phyloP scores from a whole-genome alignment of 441 rosid species.

The Pelargonium fulgidum region DNA sequence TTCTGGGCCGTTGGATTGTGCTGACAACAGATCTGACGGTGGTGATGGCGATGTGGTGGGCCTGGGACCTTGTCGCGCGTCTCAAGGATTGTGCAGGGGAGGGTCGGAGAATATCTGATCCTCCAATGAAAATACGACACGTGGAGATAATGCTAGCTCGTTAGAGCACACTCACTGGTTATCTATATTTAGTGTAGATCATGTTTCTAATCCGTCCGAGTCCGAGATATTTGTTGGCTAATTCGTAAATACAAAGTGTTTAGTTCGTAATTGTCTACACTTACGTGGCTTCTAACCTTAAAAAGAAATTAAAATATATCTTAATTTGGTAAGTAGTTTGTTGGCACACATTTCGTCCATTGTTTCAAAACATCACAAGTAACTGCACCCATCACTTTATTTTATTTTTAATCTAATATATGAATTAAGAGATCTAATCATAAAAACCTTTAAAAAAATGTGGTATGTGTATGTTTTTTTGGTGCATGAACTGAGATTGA shows the following conservation, averaged over 20 bases:
- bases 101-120: conserved; percentile 11
- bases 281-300: too few relatives aligned
- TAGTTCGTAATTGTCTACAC: background rate
- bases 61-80: background rate
- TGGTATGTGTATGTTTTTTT: too few relatives aligned
- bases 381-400: too few relatives aligned
- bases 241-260: background rate
- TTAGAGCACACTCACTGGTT: too few relatives aligned
- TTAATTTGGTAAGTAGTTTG: too few relatives aligned
- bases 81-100: background rate
- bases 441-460: too few relatives aligned
- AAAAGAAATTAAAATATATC: too few relatives aligned
- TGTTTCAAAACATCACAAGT: too few relatives aligned
- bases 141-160: conserved; percentile 27
- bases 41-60: background rate
- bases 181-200: background rate
- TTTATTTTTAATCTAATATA: too few relatives aligned
- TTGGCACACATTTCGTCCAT: too few relatives aligned
- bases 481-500: too few relatives aligned
- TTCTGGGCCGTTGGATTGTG: background rate
- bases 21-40: background rate
- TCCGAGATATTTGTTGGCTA: background rate
- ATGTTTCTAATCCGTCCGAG: background rate
- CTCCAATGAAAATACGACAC: conserved; percentile 16
- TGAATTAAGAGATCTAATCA: too few relatives aligned